Conservation (phyloP, 371 early-diverging fungal species). For the Blakeslea trispora region DNA sequence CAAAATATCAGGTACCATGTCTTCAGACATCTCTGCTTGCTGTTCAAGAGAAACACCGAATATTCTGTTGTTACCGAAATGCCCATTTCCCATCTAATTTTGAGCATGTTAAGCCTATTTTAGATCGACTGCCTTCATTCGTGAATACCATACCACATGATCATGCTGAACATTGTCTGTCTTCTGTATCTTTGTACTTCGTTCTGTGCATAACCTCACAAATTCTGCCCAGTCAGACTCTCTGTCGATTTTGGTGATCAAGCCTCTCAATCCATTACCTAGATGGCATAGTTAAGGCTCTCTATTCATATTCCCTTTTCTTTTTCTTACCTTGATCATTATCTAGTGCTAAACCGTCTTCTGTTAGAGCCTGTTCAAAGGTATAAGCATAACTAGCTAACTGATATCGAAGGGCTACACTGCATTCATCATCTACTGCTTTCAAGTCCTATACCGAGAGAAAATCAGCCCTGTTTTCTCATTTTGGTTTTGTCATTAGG, state of each 20-base stretch:
- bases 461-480: too few species aligned
- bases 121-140: too few species aligned
- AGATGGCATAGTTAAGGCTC: constrained; percentile 38
- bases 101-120: background rate
- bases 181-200: constrained; percentile 28
- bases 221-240: constrained; percentile 46
- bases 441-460: constrained; percentile 54
- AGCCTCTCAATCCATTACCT: constrained; percentile 52
- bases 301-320: constrained; percentile 18
- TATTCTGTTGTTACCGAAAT: constrained; percentile 40
- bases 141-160: constrained; percentile 12
- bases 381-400: constrained; percentile 68
- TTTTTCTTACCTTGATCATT: constrained; percentile 32
- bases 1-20: constrained; percentile 73
- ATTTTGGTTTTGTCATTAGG: too few species aligned
- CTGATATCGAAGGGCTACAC: constrained; percentile 69
- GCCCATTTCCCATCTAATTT: constrained; percentile 1
- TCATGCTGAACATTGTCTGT: constrained; percentile 15
- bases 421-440: constrained; percentile 71
- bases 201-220: constrained; percentile 24
- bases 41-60: constrained; percentile 71
- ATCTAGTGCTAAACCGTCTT: constrained; percentile 34
- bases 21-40: constrained; percentile 65
- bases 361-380: constrained; percentile 41
- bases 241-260: constrained; percentile 64